These are phyloP conservation scores for Tubosaeta brunneosetosa DNA, from an alignment of 768 basidiomycete genomes.

Conservation along the genomic window DNA sequence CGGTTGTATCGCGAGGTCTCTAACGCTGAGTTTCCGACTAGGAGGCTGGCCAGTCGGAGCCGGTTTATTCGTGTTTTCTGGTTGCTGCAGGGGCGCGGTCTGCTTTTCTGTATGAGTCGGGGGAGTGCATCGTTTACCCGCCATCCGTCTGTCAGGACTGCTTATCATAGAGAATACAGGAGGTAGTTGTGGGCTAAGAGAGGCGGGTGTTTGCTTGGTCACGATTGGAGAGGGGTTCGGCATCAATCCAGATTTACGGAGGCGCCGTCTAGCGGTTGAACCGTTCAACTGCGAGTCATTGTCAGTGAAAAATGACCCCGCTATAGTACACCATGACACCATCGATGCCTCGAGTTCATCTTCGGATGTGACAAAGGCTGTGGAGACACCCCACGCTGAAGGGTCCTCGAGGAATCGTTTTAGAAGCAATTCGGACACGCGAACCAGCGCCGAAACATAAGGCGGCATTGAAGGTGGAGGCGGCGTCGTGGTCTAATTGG, in stretches of 20 bases:
- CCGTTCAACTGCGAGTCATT: conserved; percentile 9
- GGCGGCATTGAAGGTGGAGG: conserved; percentile 50
- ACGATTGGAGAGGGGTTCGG: conserved; percentile 5
- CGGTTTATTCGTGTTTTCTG: background rate
- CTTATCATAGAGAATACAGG: conserved; percentile 7
- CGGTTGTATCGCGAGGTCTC: conserved; percentile 62
- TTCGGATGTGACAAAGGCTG: conserved; percentile 52
- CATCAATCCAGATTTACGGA: conserved; percentile 15
- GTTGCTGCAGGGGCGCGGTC: background rate
- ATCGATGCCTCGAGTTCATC: conserved; percentile 52
- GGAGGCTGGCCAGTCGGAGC: conserved; percentile 1
- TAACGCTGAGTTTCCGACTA: conserved; percentile 31
- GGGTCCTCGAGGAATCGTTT: conserved; percentile 54
- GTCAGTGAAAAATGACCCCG: conserved; percentile 36
- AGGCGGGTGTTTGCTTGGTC: conserved; percentile 4
- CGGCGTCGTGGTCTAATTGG: conserved; percentile 33
- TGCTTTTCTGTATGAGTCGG: conserved; percentile 4
- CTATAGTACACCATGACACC: conserved; percentile 44
- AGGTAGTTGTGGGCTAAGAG: conserved; percentile 9
- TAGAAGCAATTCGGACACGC: conserved; percentile 48
- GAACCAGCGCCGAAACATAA: conserved; percentile 48
- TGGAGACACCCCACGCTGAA: conserved; percentile 59
- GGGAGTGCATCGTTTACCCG: conserved; percentile 2
- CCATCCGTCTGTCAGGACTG: background rate
- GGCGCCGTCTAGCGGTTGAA: conserved; percentile 20